Base-by-base conservation (phyloP, 192 early-diverging fungal species). In the Coemansia sp. region DNA sequence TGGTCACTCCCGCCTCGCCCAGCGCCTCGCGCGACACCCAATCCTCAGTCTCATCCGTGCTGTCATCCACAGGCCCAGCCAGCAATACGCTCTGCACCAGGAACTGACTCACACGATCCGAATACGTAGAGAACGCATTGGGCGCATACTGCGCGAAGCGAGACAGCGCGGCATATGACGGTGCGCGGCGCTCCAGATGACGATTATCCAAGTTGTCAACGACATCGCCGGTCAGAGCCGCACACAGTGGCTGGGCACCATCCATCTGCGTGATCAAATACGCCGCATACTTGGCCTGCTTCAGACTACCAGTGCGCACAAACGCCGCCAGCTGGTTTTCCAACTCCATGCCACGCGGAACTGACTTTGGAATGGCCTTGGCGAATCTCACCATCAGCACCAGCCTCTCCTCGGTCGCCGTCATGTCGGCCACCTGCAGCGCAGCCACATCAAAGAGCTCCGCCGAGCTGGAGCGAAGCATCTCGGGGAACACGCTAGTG, bases 211-310 rank as follows among this genome's bases (percentile, higher is more conserved):
- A 61, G 27, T 62, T 64, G n/a, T 68, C 76, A 31, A 76, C 73
- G 42, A 76, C 48, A 15, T 76, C 77, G 41, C 91, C 65, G 2
- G 86, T 73, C 63, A 94, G 59, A 5, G 77, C 76, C 9, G 51
- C 70, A 59, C 87, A 89, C 38, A 84, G 74, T 3, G 63, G 44
- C 12, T 85, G 74, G 15, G 75, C 74, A 1, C 89, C 68, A 0
- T 72, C 60, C 48, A 89, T 77, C 62, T 91, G 89, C 4, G 89
- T 85, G 12, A 96, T 73, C 57, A 96, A 72, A 12, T 88, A 86
- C 11, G 88, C 78, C 0, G 95, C 91, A 72, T 93, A 71, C 37
- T 89, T 90, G 0, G 92, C 90, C 76, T 95, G 90, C 9, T 21
- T 34, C 32, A 82, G 58, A 3, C 82, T 86, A 2, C 94, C 94